These are phyloP conservation scores for Ceratobasidium sp. DNA, from an alignment of 1,284 basidiomycete genomes.

Conservation along the genomic window DNA sequence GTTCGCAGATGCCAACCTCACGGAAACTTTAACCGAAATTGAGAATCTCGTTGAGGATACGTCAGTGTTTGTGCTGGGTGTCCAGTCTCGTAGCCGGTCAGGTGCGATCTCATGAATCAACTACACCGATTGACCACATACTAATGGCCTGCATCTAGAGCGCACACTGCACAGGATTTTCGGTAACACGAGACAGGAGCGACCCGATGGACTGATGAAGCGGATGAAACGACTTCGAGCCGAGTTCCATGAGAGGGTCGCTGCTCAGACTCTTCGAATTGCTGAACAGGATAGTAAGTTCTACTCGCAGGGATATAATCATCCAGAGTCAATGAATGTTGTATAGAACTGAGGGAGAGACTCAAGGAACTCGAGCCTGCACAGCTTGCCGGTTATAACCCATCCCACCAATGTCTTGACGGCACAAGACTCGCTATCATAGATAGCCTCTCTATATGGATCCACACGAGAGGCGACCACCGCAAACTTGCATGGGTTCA, in stretches of 20 bases:
- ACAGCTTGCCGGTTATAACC: not conserved
- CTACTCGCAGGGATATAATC: not conserved
- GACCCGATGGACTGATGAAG: no score
- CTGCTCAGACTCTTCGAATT: no score
- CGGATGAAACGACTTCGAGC: no score
- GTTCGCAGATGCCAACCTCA: not conserved
- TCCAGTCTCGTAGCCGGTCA: not conserved
- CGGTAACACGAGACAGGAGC: no score
- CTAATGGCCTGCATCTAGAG: not conserved
- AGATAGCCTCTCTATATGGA: not conserved
- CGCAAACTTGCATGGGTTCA: not conserved
- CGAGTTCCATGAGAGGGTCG: no score
- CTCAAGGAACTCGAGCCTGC: not conserved
- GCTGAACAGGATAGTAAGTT: not conserved
- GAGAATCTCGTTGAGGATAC: conserved; percentile 8
- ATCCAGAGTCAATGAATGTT: no score
- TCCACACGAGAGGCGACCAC: not conserved
- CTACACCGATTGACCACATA: not conserved
- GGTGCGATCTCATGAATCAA: not conserved
- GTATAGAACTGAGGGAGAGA: not conserved
- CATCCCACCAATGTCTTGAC: not conserved
- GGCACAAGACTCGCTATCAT: not conserved
- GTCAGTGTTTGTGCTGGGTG: not conserved
- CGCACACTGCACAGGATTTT: no score
- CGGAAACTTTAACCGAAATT: not conserved